Evolutionary conservation across 495 filamentous ascomycete species (phyloP).

Genomic region (Penicillium taxi): DNA sequence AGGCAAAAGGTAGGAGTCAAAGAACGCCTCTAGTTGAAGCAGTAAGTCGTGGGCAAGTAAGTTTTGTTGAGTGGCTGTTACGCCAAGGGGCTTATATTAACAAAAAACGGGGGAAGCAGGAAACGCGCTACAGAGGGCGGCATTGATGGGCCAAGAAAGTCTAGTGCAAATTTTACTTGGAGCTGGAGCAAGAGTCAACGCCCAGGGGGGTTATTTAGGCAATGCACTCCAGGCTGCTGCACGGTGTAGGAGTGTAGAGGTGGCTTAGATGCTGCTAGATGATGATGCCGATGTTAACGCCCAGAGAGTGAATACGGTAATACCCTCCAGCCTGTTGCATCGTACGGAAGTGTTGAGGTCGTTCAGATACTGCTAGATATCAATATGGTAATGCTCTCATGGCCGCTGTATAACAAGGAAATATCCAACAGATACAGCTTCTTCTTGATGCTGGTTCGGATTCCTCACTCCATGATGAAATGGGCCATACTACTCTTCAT

Average conservation of each 20-base stretch:
- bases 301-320: no score
- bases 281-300: no score
- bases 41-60: neutral
- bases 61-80: slow-evolving; percentile 10
- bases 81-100: neutral
- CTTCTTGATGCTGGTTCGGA: no score
- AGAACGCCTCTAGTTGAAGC: slow-evolving; percentile 3
- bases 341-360: neutral
- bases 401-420: no score
- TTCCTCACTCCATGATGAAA: no score
- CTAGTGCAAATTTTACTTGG: neutral
- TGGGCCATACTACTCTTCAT: no score
- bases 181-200: neutral
- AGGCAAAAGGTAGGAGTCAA: neutral
- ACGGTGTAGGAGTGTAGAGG: neutral
- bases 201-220: slow-evolving; percentile 1
- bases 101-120: neutral
- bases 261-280: no score
- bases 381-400: no score
- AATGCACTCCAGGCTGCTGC: slow-evolving; percentile 2
- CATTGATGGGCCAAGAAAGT: no score
- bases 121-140: slow-evolving; percentile 4
- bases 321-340: no score
- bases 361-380: slow-evolving; percentile 2
- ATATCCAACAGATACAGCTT: no score